phyloP scores from a whole-genome alignment of 106 monocot species.

The Ottelia alismoides region DNA sequence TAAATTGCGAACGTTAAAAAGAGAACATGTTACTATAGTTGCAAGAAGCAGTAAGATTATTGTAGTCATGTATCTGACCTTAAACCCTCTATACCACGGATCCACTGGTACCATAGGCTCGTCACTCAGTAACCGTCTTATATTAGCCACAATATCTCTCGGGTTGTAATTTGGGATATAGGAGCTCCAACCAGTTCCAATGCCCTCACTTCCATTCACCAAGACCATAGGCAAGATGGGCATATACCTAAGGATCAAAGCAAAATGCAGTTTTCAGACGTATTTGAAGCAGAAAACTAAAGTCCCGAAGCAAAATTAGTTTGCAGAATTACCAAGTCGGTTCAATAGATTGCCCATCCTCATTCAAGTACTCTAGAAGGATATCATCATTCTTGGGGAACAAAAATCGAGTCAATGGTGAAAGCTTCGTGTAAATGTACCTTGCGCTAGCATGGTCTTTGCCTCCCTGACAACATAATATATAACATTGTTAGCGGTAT shows the following conservation, averaged over 20 bases:
- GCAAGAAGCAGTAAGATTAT: neutral
- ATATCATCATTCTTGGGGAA: slow-evolving; percentile 92
- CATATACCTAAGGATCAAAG: slow-evolving; percentile 94
- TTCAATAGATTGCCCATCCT: slow-evolving; percentile 90
- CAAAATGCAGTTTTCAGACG: too few relatives aligned
- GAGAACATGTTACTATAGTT: neutral
- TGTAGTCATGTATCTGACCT: too few relatives aligned
- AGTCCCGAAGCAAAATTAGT: neutral
- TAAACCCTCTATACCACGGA: slow-evolving; percentile 93
- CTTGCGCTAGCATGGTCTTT: slow-evolving; percentile 87
- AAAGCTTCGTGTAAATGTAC: slow-evolving; percentile 71
- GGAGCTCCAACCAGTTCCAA: slow-evolving; percentile 98
- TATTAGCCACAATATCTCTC: slow-evolving; percentile 69
- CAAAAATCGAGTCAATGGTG: slow-evolving; percentile 55
- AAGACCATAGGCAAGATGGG: slow-evolving; percentile 86
- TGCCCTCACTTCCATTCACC: slow-evolving; percentile 97
- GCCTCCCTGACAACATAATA: slow-evolving; percentile 94
- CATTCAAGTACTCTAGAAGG: slow-evolving; percentile 73
- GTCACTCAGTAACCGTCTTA: slow-evolving; percentile 64
- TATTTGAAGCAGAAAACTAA: neutral
- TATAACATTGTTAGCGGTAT: too few relatives aligned
- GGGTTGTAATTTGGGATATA: slow-evolving; percentile 95
- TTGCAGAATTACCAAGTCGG: slow-evolving; percentile 58
- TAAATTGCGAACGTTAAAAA: too few relatives aligned
- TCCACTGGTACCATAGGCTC: slow-evolving; percentile 71